A percentile compares a stretch with the other conserved stretches of the same genome.
These are phyloP conservation scores for Darksidea phi DNA, from an alignment of 495 filamentous ascomycete species.

Conservation along the genomic window DNA sequence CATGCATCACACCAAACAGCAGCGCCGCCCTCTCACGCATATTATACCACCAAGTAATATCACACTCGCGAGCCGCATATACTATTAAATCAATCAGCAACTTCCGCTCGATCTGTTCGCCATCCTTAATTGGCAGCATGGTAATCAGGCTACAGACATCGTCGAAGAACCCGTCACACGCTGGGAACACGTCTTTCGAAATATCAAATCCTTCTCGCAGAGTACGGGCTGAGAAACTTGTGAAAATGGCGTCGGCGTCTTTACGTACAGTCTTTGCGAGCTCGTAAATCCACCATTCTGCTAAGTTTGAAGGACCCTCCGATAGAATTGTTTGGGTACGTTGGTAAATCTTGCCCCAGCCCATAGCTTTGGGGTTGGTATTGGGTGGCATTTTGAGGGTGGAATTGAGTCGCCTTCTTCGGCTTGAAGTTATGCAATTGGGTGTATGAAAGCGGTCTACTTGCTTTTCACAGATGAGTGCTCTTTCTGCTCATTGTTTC, in stretches of 20 bases:
- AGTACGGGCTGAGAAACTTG: background rate
- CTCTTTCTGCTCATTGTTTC: no score
- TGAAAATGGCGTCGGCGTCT: background rate
- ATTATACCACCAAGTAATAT: background rate
- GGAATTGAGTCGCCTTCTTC: no score
- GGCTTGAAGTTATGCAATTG: no score
- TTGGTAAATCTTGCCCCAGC: no score
- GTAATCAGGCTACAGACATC: background rate
- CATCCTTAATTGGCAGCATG: background rate
- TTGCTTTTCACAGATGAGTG: no score
- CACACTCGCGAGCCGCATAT: background rate
- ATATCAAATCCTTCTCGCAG: background rate
- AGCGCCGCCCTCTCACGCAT: background rate
- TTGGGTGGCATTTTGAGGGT: no score
- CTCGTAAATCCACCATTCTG: slow-evolving; percentile 5
- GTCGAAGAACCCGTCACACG: background rate
- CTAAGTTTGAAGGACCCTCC: background rate
- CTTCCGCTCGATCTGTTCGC: background rate
- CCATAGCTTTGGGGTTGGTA: no score
- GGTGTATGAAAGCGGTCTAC: no score
- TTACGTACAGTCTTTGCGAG: no score
- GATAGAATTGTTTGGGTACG: no score
- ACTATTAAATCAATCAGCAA: background rate
- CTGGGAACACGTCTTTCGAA: background rate
- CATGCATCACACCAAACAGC: background rate